Evolutionary conservation across 768 basidiomycete species (phyloP).

Genomic region (Tricholoma sp.): DNA sequence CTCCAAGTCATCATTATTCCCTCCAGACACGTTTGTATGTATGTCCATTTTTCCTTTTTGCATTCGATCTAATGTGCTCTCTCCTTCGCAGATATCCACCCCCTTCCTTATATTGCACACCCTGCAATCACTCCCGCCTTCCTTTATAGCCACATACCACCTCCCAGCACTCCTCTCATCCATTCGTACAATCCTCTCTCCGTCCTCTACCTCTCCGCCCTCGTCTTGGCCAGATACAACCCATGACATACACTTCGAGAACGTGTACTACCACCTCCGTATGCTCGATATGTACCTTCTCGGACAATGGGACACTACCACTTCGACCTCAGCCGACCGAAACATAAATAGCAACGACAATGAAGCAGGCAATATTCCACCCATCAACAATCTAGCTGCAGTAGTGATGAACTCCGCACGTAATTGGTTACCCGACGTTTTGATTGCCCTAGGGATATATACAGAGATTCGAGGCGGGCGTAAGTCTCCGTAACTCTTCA

Average conservation of each 20-base stretch:
- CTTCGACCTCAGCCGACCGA: constrained; percentile 4
- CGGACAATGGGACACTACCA: constrained; percentile 41
- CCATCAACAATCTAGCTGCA: constrained; percentile 19
- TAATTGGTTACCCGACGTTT: constrained; percentile 38
- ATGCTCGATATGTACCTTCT: constrained; percentile 62
- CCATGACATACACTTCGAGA: constrained; percentile 29
- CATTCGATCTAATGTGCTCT: not conserved
- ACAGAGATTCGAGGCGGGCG: constrained; percentile 31
- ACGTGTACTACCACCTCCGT: constrained; percentile 50
- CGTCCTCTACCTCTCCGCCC: constrained; percentile 28
- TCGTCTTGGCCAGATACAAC: constrained; percentile 25
- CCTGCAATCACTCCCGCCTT: constrained; percentile 44
- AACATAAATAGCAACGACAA: constrained; percentile 6
- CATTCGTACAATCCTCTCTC: constrained; percentile 24
- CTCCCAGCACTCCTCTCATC: constrained; percentile 30
- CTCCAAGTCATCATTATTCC: constrained; percentile 32
- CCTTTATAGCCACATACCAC: constrained; percentile 29
- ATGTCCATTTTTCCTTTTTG: not conserved
- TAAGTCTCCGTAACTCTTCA: constrained; percentile 15
- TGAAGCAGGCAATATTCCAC: not conserved
- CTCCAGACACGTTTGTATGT: constrained; percentile 29
- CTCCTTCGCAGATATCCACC: constrained; percentile 39
- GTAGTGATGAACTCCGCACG: constrained; percentile 29
- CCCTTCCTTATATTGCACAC: constrained; percentile 48
- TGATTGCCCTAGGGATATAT: constrained; percentile 48